These are phyloP conservation scores for Tylopilus subfusipes DNA, from an alignment of 768 basidiomycete genomes.

Conservation along the genomic window DNA sequence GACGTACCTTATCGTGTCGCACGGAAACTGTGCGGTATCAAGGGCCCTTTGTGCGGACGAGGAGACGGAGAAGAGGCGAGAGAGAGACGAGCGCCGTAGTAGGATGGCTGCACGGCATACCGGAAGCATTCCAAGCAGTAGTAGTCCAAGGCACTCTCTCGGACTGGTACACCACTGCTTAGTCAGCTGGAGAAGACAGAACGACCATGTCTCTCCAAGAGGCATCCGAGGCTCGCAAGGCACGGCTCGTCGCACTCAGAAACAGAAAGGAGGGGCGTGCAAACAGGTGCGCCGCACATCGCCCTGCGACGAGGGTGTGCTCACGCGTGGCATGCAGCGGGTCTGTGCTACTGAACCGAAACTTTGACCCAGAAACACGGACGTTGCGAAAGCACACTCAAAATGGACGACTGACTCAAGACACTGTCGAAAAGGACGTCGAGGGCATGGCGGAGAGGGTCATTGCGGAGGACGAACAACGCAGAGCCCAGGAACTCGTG, in stretches of 20 bases:
- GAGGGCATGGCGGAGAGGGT: conserved; percentile 82
- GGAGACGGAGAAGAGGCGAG: conserved; percentile 33
- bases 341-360: conserved; percentile 64
- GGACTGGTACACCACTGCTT: conserved; percentile 17
- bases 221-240: conserved; percentile 77
- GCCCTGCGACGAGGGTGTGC: neutral
- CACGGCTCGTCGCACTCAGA: conserved; percentile 72
- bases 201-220: conserved; percentile 63
- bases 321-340: conserved; percentile 32
- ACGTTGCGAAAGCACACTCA: conserved; percentile 64
- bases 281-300: conserved; percentile 38
- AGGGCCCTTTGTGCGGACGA: conserved; percentile 34
- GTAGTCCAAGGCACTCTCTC: too few relatives aligned
- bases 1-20: conserved; percentile 63
- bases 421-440: conserved; percentile 86
- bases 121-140: conserved; percentile 26
- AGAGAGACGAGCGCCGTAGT: neutral
- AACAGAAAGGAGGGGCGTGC: conserved; percentile 63
- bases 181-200: conserved; percentile 27
- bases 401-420: conserved; percentile 58
- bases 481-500: conserved; percentile 84
- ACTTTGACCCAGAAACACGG: conserved; percentile 88
- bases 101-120: conserved; percentile 29
- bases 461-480: conserved; percentile 81
- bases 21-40: conserved; percentile 60